Base-by-base conservation (phyloP, 2,329 filamentous ascomycete genomes). In the Ophiostoma ips region DNA sequence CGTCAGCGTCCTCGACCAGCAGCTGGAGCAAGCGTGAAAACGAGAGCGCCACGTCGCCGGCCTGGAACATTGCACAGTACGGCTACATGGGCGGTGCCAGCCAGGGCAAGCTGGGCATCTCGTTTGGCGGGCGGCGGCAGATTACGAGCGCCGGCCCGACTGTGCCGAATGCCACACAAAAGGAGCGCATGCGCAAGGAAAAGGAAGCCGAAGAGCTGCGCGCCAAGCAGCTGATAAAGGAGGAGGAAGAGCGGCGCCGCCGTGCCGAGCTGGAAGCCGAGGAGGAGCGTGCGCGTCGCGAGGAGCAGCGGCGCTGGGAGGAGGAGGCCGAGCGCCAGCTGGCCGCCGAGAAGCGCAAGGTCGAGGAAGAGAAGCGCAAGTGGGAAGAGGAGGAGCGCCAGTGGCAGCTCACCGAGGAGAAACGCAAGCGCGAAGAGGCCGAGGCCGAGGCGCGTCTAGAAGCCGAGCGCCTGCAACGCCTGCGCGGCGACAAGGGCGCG, bases 1-100 rank as follows among this genome's bases (percentile, higher is more conserved):
- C 70, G 52, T 73, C 79, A 48, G 64, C 70, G 52, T 73, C n/a
- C n/a, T n/a, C 79, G 48, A 78, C 90, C 54, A 95, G 85, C 62
- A 94, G 81, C 66, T 96, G 92, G 92, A 94, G 86, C 65, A 94
- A 80, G 63, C 86, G 77, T 64, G 76, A 77, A 50, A 87, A 95
- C 58, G 85, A 95, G 64, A 78, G 77, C 15, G 75, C 74, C 41
- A 95, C 89, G 2, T 75, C 82, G 24, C 92, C 92, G 0, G 92
- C 92, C 1, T 98, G 92, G 92, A 98, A 96, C 63, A 96, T 96
- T 58, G 84, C 89, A 51, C 92, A 98, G 63, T 98, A 98, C 62
- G 89, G 92, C 8, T 98, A 95, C 66, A 92, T 96, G 84, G 92
- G 92, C 52, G 92, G 92, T 46, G 92, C 92, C 24, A 95, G 87